Percentiles rank a stretch among this genome's conserved stretches.
phyloP scores from a whole-genome alignment of 148 eudicot genomes.

The Nepenthes gracilis region DNA sequence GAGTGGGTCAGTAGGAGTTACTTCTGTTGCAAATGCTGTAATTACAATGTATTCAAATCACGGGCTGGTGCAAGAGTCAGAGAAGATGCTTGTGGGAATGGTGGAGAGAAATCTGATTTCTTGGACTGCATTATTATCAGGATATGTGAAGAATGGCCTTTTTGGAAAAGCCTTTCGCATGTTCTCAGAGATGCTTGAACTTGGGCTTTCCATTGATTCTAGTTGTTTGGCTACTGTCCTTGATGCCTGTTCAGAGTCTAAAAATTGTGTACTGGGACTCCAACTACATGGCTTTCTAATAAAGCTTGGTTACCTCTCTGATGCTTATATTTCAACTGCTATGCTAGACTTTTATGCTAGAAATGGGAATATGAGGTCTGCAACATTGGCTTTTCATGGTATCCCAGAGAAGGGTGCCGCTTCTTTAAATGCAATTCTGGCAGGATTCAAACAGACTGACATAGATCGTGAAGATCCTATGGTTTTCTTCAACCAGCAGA shows the following conservation, averaged over 20 bases:
- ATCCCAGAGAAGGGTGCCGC: background rate
- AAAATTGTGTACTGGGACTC: constrained; percentile 7
- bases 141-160: constrained; percentile 7
- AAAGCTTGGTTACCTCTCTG: constrained; percentile 8
- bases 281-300: constrained; percentile 9
- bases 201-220: constrained; percentile 9
- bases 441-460: constrained; percentile 1
- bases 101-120: constrained; percentile 11
- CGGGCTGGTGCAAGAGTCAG: constrained; percentile 12
- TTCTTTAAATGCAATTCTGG: constrained; percentile 12
- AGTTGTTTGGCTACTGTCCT: constrained; percentile 7
- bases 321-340: constrained; percentile 9
- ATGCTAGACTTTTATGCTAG: constrained; percentile 13
- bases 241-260: constrained; percentile 10
- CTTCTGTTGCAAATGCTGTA: background rate
- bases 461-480: constrained; percentile 2
- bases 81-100: constrained; percentile 8
- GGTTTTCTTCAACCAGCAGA: constrained; percentile 5
- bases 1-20: background rate
- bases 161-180: constrained; percentile 5
- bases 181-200: constrained; percentile 6
- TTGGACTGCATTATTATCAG: constrained; percentile 13
- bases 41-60: constrained; percentile 12
- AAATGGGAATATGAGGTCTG: constrained; percentile 5
- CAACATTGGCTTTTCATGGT: constrained; percentile 5